Evolutionary conservation across 495 filamentous ascomycete genomes (phyloP).

Genomic region (Aspergillus diversus): DNA sequence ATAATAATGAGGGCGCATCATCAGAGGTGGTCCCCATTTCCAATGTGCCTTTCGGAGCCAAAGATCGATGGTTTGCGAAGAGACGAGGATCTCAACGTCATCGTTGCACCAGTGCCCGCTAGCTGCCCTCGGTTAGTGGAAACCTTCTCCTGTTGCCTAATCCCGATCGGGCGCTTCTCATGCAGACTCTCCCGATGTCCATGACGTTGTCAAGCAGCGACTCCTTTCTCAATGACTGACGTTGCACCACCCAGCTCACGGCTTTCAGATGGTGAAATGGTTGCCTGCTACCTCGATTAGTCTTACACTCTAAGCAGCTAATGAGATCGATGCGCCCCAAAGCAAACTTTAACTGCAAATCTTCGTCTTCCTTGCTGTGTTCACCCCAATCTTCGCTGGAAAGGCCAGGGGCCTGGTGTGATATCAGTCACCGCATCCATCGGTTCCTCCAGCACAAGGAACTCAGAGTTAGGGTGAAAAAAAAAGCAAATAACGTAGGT

Average conservation of each 20-base stretch:
- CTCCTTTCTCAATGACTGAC: slow-evolving; percentile 19
- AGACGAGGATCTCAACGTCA: slow-evolving; percentile 39
- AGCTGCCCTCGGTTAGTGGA: slow-evolving; percentile 31
- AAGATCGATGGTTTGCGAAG: slow-evolving; percentile 6
- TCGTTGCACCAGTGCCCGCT: slow-evolving; percentile 31
- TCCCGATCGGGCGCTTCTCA: slow-evolving; percentile 27
- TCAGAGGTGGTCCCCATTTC: slow-evolving; percentile 2
- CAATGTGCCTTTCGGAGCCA: slow-evolving; percentile 4
- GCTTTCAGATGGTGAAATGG: not conserved
- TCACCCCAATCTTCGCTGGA: slow-evolving; percentile 10
- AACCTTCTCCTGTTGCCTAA: slow-evolving; percentile 19
- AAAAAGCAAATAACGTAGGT: not conserved
- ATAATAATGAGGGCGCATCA: slow-evolving; percentile 35
- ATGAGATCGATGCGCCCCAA: slow-evolving; percentile 31
- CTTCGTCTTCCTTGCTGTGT: slow-evolving; percentile 11
- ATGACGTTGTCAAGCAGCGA: slow-evolving; percentile 38
- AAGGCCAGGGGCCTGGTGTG: not conserved
- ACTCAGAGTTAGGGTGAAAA: not conserved
- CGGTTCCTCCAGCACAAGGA: not conserved
- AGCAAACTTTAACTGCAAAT: slow-evolving; percentile 10
- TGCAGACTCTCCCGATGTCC: not conserved
- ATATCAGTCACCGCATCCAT: not conserved
- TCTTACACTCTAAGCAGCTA: slow-evolving; percentile 8
- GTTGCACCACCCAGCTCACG: slow-evolving; percentile 27
- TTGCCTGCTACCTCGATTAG: slow-evolving; percentile 9